Conservation (phyloP, 2,329 filamentous ascomycete species). For the Bisporella sp. region DNA sequence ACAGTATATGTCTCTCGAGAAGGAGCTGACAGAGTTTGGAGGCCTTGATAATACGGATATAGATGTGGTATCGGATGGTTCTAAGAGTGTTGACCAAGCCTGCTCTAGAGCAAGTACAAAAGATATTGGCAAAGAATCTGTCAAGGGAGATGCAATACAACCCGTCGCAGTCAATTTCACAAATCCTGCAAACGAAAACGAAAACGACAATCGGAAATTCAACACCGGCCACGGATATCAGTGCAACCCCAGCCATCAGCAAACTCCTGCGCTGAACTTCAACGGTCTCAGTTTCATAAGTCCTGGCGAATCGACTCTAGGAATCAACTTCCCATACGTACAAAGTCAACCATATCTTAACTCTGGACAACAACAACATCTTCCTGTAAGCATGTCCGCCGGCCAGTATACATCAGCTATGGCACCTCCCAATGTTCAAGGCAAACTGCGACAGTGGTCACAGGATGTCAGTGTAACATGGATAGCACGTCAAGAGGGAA, state of each 20-base stretch:
- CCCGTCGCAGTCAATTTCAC: conserved; percentile 18
- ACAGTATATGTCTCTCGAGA: conserved; percentile 45
- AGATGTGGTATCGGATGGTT: conserved; percentile 15
- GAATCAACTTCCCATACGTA: no score
- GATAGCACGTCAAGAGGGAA: no score
- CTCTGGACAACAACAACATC: no score
- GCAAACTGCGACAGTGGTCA: no score
- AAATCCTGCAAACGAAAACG: conserved; percentile 13
- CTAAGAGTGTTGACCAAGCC: conserved; percentile 16
- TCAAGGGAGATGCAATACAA: conserved; percentile 24
- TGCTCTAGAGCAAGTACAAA: conserved; percentile 22
- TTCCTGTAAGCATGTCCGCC: no score
- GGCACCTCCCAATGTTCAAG: no score
- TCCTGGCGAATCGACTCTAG: no score
- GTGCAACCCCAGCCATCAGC: conserved; percentile 15
- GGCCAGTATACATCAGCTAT: no score
- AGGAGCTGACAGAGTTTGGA: conserved; percentile 47
- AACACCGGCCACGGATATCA: conserved; percentile 9
- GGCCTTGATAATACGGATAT: conserved; percentile 16
- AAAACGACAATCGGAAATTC: conserved; percentile 16
- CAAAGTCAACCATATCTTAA: no score
- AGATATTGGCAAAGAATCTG: conserved; percentile 13
- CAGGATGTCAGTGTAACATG: no score
- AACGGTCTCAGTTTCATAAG: no score
- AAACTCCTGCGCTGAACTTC: no score